Percentiles rank a stretch among this genome's conserved stretches.
These are phyloP conservation scores for Fusarium piperis DNA, from an alignment of 2,329 filamentous ascomycete species.

Conservation along the genomic window DNA sequence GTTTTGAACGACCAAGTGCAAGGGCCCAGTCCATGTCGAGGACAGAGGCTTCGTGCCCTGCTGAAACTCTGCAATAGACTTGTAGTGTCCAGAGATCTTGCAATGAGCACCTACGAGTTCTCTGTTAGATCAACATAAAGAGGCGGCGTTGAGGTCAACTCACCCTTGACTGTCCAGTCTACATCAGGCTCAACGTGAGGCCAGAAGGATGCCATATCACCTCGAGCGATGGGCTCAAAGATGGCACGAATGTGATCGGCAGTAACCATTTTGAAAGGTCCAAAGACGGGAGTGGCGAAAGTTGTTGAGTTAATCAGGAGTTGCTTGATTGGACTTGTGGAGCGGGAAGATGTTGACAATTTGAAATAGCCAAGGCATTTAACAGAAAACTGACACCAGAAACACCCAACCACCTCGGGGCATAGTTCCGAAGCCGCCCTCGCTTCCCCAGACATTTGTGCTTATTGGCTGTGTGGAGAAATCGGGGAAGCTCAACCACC, in stretches of 20 bases:
- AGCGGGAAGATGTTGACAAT: not conserved
- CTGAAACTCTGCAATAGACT: not conserved
- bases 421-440: not conserved
- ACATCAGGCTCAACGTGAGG: not conserved
- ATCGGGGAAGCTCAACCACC: not conserved
- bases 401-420: not conserved
- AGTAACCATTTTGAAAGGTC: not conserved
- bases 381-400: not conserved
- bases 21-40: not conserved
- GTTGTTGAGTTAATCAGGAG: not conserved
- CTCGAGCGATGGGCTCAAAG: not conserved
- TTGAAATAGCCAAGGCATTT: not conserved
- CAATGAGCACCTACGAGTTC: not conserved
- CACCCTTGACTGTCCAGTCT: not conserved
- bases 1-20: not conserved
- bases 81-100: not conserved
- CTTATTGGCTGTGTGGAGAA: not conserved
- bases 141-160: not conserved
- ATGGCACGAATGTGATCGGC: not conserved
- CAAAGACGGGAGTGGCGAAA: not conserved
- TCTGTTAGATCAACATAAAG: not conserved
- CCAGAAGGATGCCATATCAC: not conserved
- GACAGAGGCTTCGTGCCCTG: not conserved
- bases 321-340: not conserved
- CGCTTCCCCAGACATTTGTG: not conserved